Percentiles rank a stretch among this genome's conserved stretches.
These are phyloP conservation scores for Colletotrichum filicis DNA, from an alignment of 2,329 filamentous ascomycete genomes.

Conservation along the genomic window DNA sequence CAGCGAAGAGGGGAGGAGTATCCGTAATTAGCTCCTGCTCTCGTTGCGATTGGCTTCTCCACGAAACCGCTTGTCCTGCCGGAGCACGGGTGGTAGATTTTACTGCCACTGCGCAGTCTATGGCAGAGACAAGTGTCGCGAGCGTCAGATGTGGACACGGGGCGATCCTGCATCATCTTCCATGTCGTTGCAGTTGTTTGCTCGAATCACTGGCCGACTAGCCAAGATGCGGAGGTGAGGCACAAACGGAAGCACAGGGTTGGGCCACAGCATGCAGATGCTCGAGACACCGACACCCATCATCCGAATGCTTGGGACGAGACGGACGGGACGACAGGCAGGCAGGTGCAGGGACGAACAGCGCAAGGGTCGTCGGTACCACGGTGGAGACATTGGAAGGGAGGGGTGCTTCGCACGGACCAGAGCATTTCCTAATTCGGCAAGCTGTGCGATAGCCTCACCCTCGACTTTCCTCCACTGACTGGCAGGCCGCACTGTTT, in stretches of 20 bases:
- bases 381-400: neutral
- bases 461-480: neutral
- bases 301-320: slow-evolving; percentile 33
- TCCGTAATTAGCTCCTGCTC: neutral
- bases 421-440: slow-evolving; percentile 10
- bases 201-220: neutral
- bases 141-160: neutral
- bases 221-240: slow-evolving; percentile 1
- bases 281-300: slow-evolving; percentile 9
- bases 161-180: neutral
- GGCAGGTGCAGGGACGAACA: slow-evolving; percentile 2
- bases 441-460: slow-evolving; percentile 29
- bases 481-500: neutral
- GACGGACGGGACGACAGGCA: slow-evolving; percentile 25
- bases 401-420: slow-evolving; percentile 6
- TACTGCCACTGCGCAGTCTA: no score
- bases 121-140: neutral
- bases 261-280: slow-evolving; percentile 4
- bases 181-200: neutral
- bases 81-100: neutral
- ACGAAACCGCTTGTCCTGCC: neutral
- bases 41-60: neutral
- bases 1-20: neutral
- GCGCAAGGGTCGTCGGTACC: no score
- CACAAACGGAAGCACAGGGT: neutral